Evolutionary conservation across 2,329 filamentous ascomycete species (phyloP).

Genomic region (Fusarium musae): DNA sequence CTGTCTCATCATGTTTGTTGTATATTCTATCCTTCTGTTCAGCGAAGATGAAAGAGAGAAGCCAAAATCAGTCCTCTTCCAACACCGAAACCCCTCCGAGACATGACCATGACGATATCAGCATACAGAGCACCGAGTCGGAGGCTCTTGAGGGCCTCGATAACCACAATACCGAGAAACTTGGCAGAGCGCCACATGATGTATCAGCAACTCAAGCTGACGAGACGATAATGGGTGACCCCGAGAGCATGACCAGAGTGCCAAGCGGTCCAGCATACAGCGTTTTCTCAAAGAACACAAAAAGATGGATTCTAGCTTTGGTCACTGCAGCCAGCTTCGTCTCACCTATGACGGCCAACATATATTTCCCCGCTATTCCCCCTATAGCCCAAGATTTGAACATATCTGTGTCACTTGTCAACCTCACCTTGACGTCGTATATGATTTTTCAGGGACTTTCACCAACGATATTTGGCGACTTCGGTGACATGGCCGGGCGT

Average conservation of each 20-base stretch:
- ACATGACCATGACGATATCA: constrained; percentile 20
- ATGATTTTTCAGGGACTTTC: constrained; percentile 73
- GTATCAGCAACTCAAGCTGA: background rate
- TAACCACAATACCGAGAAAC: constrained; percentile 11
- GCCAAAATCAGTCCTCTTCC: constrained; percentile 4
- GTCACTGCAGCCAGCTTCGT: constrained; percentile 64
- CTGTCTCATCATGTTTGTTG: constrained; percentile 6
- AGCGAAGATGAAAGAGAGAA: constrained; percentile 26
- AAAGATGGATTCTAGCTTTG: constrained; percentile 64
- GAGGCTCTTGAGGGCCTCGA: background rate
- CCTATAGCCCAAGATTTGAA: constrained; percentile 53
- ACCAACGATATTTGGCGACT: constrained; percentile 69
- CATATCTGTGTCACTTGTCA: constrained; percentile 55
- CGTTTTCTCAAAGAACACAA: constrained; percentile 51
- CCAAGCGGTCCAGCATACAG: constrained; percentile 44
- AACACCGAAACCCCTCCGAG: background rate
- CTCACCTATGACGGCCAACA: constrained; percentile 69
- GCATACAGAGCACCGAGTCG: constrained; percentile 9
- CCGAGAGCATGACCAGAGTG: constrained; percentile 36
- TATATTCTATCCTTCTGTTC: background rate
- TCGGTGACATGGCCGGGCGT: constrained; percentile 69
- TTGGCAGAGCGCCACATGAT: background rate
- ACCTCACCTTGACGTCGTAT: constrained; percentile 67
- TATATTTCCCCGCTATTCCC: constrained; percentile 60
- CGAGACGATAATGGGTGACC: constrained; percentile 26